phyloP scores from a whole-genome alignment of 2,329 filamentous ascomycete genomes.

The Blastomyces silverae region DNA sequence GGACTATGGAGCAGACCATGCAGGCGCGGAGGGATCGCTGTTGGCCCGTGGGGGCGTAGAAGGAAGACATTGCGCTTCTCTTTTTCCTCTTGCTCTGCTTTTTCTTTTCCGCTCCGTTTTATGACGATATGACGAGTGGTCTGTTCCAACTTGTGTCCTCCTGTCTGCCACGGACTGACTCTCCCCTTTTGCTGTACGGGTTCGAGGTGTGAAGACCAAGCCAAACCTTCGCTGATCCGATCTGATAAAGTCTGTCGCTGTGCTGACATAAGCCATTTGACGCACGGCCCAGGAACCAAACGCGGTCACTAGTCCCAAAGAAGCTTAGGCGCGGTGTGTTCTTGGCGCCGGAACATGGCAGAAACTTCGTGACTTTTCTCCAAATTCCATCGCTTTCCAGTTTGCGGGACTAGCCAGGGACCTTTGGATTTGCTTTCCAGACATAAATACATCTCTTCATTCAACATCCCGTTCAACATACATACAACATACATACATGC shows the following conservation, averaged over 20 bases:
- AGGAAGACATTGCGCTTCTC: conserved; percentile 24
- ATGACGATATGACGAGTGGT: too few relatives aligned
- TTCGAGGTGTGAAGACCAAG: neutral
- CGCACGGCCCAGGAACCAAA: neutral
- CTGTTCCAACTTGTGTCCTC: too few relatives aligned
- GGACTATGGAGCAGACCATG: conserved; percentile 97
- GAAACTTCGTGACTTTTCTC: neutral
- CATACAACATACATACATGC: neutral
- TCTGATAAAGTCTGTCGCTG: neutral
- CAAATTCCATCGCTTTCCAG: neutral
- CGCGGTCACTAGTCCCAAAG: neutral
- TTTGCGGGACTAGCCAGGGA: neutral
- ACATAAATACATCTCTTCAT: neutral
- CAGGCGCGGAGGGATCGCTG: conserved; percentile 87
- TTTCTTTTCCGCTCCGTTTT: neutral
- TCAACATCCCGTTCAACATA: neutral
- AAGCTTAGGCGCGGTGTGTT: neutral
- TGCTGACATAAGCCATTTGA: neutral
- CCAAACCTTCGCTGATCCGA: neutral
- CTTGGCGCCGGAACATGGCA: neutral
- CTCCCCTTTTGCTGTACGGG: too few relatives aligned
- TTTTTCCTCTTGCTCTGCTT: neutral
- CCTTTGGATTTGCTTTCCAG: neutral
- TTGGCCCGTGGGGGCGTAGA: conserved; percentile 48
- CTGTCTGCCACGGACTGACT: too few relatives aligned